These are phyloP conservation scores for Collybia sp. DNA, from an alignment of 768 basidiomycete genomes.

Conservation along the genomic window DNA sequence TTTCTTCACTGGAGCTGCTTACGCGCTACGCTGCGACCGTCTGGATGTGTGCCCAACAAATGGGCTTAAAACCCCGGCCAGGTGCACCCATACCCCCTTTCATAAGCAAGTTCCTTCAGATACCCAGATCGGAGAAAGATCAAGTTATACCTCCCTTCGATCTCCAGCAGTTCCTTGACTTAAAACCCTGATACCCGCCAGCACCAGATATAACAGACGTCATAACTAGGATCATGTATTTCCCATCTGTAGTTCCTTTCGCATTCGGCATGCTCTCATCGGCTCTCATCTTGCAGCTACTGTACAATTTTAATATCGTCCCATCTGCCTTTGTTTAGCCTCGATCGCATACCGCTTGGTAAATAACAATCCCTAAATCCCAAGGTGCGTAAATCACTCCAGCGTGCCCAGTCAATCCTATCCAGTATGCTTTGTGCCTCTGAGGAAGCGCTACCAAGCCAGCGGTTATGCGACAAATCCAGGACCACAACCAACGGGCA, in stretches of 20 bases:
- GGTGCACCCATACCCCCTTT: conserved; percentile 44
- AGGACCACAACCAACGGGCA: conserved; percentile 61
- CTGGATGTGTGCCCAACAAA: conserved; percentile 53
- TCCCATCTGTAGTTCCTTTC: not conserved
- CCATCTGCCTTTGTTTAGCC: conserved; percentile 61
- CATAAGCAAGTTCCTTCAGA: conserved; percentile 8
- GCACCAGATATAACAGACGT: not conserved
- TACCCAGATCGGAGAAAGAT: not conserved
- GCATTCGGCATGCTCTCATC: not conserved
- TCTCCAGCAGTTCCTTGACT: conserved; percentile 46
- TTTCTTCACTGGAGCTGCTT: conserved; percentile 60
- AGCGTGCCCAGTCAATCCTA: conserved; percentile 54
- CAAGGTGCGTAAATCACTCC: conserved; percentile 47
- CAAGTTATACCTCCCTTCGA: conserved; percentile 51
- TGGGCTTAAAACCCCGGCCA: conserved; percentile 40
- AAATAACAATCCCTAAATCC: conserved; percentile 53
- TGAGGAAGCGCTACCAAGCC: conserved; percentile 25
- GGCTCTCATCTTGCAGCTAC: conserved; percentile 12
- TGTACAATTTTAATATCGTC: conserved; percentile 52
- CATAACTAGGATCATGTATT: no score
- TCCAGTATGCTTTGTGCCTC: conserved; percentile 34
- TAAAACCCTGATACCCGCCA: conserved; percentile 29
- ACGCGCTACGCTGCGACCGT: conserved; percentile 63
- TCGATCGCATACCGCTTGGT: conserved; percentile 32
- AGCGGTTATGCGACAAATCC: conserved; percentile 65